Evolutionary conservation across 23 red algal species (phyloP).

Genomic region (Agarophyton chilense): DNA sequence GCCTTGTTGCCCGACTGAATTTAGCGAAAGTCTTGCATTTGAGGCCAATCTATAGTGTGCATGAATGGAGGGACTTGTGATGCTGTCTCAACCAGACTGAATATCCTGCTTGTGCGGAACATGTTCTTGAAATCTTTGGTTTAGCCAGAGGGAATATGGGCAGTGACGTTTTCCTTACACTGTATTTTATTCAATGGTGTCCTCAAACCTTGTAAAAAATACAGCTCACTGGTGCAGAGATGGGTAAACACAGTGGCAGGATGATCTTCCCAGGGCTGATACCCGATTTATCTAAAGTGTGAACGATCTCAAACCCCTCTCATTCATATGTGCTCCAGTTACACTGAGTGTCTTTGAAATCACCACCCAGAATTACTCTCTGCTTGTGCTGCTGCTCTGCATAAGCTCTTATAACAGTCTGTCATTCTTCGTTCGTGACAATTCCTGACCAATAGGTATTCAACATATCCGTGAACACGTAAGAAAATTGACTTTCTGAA

Average conservation of each 20-base stretch:
- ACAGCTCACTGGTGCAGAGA: slow-evolving; percentile 54
- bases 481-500: neutral
- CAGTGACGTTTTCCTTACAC: slow-evolving; percentile 31
- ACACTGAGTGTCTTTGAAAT: neutral
- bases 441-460: neutral
- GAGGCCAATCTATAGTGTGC: slow-evolving; percentile 29
- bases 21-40: neutral
- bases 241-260: neutral
- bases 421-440: neutral
- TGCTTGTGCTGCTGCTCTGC: neutral
- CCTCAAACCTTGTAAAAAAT: slow-evolving; percentile 26
- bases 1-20: neutral
- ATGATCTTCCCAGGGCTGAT: neutral
- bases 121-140: slow-evolving; percentile 10
- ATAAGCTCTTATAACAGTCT: neutral
- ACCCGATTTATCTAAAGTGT: slow-evolving; percentile 22
- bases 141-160: slow-evolving; percentile 47
- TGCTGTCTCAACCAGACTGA: neutral
- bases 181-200: slow-evolving; percentile 36
- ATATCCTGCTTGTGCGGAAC: neutral
- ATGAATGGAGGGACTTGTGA: neutral
- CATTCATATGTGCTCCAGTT: neutral
- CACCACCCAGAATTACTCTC: neutral
- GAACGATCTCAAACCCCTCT: neutral
- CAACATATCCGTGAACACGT: neutral